Evolutionary conservation across 257 asterid species (phyloP).

Genomic region (Forsythia suspensa): DNA sequence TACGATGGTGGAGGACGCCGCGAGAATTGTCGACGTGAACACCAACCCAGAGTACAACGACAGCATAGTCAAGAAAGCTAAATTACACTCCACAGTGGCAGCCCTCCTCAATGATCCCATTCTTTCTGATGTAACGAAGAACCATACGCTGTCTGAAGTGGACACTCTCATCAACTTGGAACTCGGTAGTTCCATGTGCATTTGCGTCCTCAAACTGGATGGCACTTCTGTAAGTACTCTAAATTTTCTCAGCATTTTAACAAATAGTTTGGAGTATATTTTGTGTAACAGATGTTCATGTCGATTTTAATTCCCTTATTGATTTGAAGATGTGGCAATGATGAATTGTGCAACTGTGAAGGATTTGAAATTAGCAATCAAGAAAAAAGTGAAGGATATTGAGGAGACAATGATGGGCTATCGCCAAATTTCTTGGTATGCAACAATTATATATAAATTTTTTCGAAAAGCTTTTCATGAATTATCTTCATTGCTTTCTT

Average conservation of each 20-base stretch:
- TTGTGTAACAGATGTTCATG: background rate
- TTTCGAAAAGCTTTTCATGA: too few relatives aligned
- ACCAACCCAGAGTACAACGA: constrained; percentile 53
- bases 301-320: constrained; percentile 10
- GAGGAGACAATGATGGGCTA: constrained; percentile 90
- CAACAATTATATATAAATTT: background rate
- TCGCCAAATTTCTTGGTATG: constrained; percentile 89
- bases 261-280: constrained; percentile 28
- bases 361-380: constrained; percentile 68
- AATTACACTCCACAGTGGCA: constrained; percentile 58
- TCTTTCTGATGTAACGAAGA: constrained; percentile 76
- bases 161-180: constrained; percentile 88
- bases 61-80: constrained; percentile 60
- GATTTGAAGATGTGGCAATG: constrained; percentile 58
- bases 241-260: constrained; percentile 33
- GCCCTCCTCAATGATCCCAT: constrained; percentile 81
- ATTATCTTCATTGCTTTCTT: too few relatives aligned
- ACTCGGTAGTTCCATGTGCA: constrained; percentile 96
- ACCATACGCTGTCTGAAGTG: constrained; percentile 70
- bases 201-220: constrained; percentile 70
- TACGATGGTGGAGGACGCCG: constrained; percentile 31
- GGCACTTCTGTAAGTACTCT: constrained; percentile 54
- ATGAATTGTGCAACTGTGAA: constrained; percentile 79
- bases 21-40: background rate
- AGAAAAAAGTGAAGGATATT: constrained; percentile 58